Base-by-base conservation (phyloP, 2,329 filamentous ascomycete species). In the Colletotrichum euphorbiae region DNA sequence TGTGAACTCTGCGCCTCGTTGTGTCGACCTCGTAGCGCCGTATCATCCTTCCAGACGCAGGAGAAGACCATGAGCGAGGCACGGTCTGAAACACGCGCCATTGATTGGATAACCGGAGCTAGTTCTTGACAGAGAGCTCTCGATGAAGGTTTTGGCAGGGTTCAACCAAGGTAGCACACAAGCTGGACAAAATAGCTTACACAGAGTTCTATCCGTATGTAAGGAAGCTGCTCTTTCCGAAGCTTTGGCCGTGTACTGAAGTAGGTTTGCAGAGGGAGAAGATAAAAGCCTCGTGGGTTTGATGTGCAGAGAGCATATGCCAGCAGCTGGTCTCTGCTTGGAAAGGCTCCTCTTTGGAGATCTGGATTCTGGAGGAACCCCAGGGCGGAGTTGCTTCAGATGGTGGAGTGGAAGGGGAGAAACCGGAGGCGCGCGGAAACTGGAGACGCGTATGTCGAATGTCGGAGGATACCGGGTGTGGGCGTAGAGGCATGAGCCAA, bases 361-460 rank as follows among this genome's bases (percentile, higher is more conserved):
- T n/a, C 24, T 61, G 33, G 36, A 61, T 43, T n/a, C 24, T 61
- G 33, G 36, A 61, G 58, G 46, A 65, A 15, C 42, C 54, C n/a
- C 21, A n/a, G 36, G 36, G 55, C 45, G 55, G 38, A 36, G 17
- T 52, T 68, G 65, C 60, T 65, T 68, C 65, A 65, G 60, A 68
- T 64, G 60, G 52, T 40, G 65, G 43, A 67, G 60, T 1, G 36
- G 48, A 24, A 61, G 42, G 42, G 42, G 51, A 54, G 45, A 65
- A 65, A 48, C 54, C 52, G 48, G 65, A 64, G 64, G 46, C 13
- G 45, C 4, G 12, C 45, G n/a, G 33, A 28, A 58, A 43, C 46
- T 33, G 61, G 21, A 42, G n/a, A 58, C 31, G 19, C 6, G 50
- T 8, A 50, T 15, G 52, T 24, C 45, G 51, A 67, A 51, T 9